A percentile compares a stretch with the other conserved stretches of the same genome.
Conservation (phyloP, 306 rosid genomes). For the Castanopsis chinensis region DNA sequence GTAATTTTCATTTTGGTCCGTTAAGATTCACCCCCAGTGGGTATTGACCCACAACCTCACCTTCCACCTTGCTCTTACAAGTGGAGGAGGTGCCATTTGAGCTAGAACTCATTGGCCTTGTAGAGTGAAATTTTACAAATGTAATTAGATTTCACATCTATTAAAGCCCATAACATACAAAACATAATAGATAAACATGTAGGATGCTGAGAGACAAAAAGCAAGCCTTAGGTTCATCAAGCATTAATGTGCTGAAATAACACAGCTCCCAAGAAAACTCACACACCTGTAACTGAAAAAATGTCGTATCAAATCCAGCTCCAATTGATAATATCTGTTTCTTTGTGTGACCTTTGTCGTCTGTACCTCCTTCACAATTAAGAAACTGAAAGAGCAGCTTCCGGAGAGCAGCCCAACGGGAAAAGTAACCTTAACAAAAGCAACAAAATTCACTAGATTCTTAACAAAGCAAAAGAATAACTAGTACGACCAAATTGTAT, state of each 20-base stretch:
- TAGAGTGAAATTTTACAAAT: too few species aligned
- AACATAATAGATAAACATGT: conserved; percentile 7
- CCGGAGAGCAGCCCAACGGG: conserved; percentile 88
- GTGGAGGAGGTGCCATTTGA: too few species aligned
- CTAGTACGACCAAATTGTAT: neutral
- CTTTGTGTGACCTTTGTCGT: conserved; percentile 24
- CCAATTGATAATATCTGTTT: conserved; percentile 73
- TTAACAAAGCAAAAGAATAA: conserved; percentile 7
- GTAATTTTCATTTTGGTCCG: too few species aligned
- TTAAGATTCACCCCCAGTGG: too few species aligned
- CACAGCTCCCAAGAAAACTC: conserved; percentile 29
- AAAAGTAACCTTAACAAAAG: conserved; percentile 63
- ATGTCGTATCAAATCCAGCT: conserved; percentile 90
- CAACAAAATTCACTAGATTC: conserved; percentile 11
- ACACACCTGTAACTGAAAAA: conserved; percentile 90
- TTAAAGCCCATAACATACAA: neutral
- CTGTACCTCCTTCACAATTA: conserved; percentile 39
- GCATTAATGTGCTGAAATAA: neutral
- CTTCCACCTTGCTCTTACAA: too few species aligned
- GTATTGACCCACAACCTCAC: too few species aligned
- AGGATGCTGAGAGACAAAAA: conserved; percentile 3
- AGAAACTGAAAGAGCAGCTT: conserved; percentile 80
- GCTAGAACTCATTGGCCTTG: too few species aligned
- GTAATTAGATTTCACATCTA: too few species aligned
- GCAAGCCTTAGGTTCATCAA: neutral